Evolutionary conservation across 2,329 filamentous ascomycete species (phyloP), one percentile per base, ranked within the genome.

Genomic region (Penicillium sp.): DNA sequence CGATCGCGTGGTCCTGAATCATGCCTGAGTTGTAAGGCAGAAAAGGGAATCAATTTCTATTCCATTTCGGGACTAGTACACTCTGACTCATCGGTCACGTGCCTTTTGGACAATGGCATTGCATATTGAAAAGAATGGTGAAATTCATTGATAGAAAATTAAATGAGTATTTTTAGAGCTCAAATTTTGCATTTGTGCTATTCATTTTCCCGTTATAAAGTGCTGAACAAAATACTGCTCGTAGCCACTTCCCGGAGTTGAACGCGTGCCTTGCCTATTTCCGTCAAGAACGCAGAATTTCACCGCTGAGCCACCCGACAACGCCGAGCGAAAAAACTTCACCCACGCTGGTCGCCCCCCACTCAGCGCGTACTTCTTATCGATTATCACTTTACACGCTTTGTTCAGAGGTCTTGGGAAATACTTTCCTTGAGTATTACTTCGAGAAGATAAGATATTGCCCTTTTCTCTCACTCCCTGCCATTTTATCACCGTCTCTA

Each of bases 261-360:
- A 52, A 52, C 49, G 46, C 46, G 49, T 16, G 50, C 46, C 43
- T 34, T 34, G 29, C 16, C 34, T 34, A 26, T 20, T 36, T 35
- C 22, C 29, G 2, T 18, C 14, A 42, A 42, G 48, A n/a, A n/a
- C n/a, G n/a, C n/a, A n/a, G n/a, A 45, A 44, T 16, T 23, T 10
- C 28, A 38, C 53, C 53, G 49, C 49, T 56, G 45, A 42, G 45
- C 53, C 53, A 56, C 44, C 31, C 16, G 51, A 5, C 23, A 38
- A 42, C 39, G 13, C 22, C 38, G 22, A 40, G 11, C 20, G 13
- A 42, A 46, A 42, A 51, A 49, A 47, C 37, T 48, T 51, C 50
- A 44, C 40, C 27, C 37, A 20, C 31, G 11, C 8, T 14, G 36
- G 29, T 29, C 29, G 42, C 47, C 43, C 46, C 46, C 24, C 36